Evolutionary conservation across 768 basidiomycete species (phyloP), one percentile per base, ranked within the genome.

Genomic region (Termitomyces sp.): DNA sequence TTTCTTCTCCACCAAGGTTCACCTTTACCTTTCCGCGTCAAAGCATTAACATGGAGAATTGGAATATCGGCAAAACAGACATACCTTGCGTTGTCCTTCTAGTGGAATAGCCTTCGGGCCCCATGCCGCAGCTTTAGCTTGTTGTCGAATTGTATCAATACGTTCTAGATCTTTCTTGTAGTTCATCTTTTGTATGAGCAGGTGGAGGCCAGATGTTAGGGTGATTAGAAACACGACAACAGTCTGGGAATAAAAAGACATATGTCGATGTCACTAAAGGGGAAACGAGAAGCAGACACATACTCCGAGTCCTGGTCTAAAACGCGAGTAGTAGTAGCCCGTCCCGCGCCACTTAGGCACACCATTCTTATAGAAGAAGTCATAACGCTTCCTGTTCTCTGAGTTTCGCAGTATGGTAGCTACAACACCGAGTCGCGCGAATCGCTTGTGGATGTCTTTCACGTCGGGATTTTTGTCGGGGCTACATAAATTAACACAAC

Each of bases 331-430:
- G 70, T 98, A 98, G 72, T 98, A 98, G 41, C 93, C 91, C 31
- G 91, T 94, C 15, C 94, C 96, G 60, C 95, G 80, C 96, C 96
- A 99, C 67, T 81, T 90, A 0, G 96, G 96, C 3, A 99, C 94
- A 20, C 96, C 96, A 58, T 98, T 98, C 72, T 96, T 94, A 78
- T 90, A 91, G 80, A 98, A 99, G 69, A 91, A 91, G 68, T 92
- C 89, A 59, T 92, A 92, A 61, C 91, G 91, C 68, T 90, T 81
- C 35, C 94, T 82, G 45, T 84, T 80, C 62, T 90, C 91, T 29
- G 76, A 62, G 63, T 85, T 86, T 60, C 91, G 77, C 63, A 99
- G 70, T 63, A 98, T 96, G 38, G 84, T 81, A 9, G 85, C 76
- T 41, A 99, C 84, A 13, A 95, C 85, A 52, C 95, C 93, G 12